phyloP scores from a whole-genome alignment of 2,329 filamentous ascomycete species.

The Neofusicoccum kwambonambiense region DNA sequence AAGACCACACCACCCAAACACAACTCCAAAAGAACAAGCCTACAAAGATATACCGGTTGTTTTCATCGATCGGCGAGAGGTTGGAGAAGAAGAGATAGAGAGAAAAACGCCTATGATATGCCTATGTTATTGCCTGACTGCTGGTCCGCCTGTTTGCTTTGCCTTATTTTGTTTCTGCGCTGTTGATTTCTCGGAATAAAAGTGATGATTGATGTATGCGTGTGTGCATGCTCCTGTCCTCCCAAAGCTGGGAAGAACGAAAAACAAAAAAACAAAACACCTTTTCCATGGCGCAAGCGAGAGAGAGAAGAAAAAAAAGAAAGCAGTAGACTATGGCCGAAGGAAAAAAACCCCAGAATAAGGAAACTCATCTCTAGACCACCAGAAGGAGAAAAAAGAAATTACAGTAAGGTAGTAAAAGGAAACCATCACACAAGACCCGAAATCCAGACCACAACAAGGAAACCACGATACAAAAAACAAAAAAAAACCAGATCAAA shows the following conservation, averaged over 20 bases:
- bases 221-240: neutral
- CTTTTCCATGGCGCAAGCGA: constrained; percentile 5
- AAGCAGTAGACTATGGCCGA: neutral
- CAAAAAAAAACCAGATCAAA: constrained; percentile 32
- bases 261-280: neutral
- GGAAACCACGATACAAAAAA: neutral
- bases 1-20: no score
- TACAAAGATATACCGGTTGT: neutral
- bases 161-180: neutral
- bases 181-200: neutral
- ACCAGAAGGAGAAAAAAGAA: neutral
- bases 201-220: neutral
- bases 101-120: neutral
- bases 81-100: no score
- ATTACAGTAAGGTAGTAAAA: neutral
- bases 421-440: neutral
- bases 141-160: neutral
- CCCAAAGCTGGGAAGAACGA: neutral
- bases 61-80: neutral
- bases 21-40: neutral
- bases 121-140: neutral
- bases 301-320: neutral
- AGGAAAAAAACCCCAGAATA: neutral
- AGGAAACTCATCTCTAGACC: neutral
- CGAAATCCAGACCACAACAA: neutral